Conservation (phyloP, 768 basidiomycete species). For the Pleurotus eryngii region DNA sequence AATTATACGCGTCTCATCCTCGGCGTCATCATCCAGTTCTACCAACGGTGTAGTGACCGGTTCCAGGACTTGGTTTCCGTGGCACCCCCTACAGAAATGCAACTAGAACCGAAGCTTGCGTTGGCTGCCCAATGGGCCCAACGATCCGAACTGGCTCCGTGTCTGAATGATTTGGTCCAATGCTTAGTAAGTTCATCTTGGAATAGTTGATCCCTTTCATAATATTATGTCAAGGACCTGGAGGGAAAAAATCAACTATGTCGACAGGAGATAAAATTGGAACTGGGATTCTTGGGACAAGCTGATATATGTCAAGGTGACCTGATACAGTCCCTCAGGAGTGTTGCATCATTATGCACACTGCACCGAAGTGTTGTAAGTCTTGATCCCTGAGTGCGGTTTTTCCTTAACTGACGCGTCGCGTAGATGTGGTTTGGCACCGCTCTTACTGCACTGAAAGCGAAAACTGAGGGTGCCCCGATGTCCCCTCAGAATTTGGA, state of each 20-base stretch:
- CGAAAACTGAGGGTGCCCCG: conserved; percentile 58
- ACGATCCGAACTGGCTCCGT: conserved; percentile 69
- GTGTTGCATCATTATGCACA: conserved; percentile 70
- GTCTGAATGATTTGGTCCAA: conserved; percentile 60
- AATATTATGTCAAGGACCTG: conserved; percentile 34
- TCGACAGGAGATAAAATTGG: conserved; percentile 77
- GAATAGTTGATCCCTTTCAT: too few relatives aligned
- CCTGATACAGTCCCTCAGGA: conserved; percentile 68
- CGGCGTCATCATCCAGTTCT: conserved; percentile 92
- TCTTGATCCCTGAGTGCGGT: conserved; percentile 12
- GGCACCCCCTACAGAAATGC: conserved; percentile 25
- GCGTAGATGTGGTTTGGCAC: conserved; percentile 80
- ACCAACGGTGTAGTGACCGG: conserved; percentile 87
- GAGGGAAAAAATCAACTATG: conserved; percentile 54
- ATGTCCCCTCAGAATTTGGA: conserved; percentile 49
- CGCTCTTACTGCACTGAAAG: conserved; percentile 66
- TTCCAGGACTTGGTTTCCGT: conserved; percentile 71
- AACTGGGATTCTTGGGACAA: conserved; percentile 62
- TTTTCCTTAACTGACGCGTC: conserved; percentile 1
- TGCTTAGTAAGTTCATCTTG: too few relatives aligned
- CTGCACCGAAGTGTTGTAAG: conserved; percentile 86
- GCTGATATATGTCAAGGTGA: conserved; percentile 54
- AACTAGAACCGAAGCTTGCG: conserved; percentile 46
- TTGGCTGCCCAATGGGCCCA: conserved; percentile 83
- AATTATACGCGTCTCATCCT: conserved; percentile 93